Evolutionary conservation across 1,284 basidiomycete genomes (phyloP).

Genomic region (Rhodofomes roseus): DNA sequence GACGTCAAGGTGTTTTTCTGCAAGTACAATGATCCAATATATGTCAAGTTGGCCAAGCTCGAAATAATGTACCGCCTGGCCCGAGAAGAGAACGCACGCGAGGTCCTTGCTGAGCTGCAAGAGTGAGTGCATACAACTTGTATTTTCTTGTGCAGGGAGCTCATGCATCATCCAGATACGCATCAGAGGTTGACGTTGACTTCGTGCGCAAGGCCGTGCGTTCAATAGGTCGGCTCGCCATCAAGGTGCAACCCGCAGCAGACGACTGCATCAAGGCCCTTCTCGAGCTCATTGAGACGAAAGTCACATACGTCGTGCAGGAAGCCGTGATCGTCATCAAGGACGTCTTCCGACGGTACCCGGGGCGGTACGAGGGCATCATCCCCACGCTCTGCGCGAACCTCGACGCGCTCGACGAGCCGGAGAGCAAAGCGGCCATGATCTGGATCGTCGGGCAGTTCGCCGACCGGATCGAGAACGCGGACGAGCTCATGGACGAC

Average conservation of each 20-base stretch:
- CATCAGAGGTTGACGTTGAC: constrained; percentile 96
- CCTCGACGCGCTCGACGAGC: constrained; percentile 90
- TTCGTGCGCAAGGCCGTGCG: constrained; percentile 97
- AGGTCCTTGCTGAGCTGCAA: constrained; percentile 91
- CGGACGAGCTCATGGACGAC: constrained; percentile 93
- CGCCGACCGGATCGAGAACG: constrained; percentile 94
- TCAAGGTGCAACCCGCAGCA: constrained; percentile 91
- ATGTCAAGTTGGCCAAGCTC: constrained; percentile 97
- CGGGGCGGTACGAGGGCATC: constrained; percentile 93
- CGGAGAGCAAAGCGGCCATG: constrained; percentile 95
- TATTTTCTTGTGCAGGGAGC: no score
- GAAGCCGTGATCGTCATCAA: constrained; percentile 97
- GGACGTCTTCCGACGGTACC: constrained; percentile 97
- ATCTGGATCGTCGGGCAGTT: constrained; percentile 99
- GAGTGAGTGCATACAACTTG: constrained; percentile 56
- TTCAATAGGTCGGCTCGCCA: constrained; percentile 93
- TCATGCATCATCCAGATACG: constrained; percentile 61
- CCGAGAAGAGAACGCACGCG: constrained; percentile 85
- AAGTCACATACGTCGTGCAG: constrained; percentile 96
- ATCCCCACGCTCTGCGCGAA: constrained; percentile 92
- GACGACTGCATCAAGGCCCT: constrained; percentile 89
- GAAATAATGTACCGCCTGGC: constrained; percentile 98
- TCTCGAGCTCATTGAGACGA: constrained; percentile 86
- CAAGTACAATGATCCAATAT: constrained; percentile 99
- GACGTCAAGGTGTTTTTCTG: constrained; percentile 99